Evolutionary conservation across 805 yeast genomes (phyloP), one percentile per base, ranked within the genome.

Genomic region (Metschnikowia rubicola): DNA sequence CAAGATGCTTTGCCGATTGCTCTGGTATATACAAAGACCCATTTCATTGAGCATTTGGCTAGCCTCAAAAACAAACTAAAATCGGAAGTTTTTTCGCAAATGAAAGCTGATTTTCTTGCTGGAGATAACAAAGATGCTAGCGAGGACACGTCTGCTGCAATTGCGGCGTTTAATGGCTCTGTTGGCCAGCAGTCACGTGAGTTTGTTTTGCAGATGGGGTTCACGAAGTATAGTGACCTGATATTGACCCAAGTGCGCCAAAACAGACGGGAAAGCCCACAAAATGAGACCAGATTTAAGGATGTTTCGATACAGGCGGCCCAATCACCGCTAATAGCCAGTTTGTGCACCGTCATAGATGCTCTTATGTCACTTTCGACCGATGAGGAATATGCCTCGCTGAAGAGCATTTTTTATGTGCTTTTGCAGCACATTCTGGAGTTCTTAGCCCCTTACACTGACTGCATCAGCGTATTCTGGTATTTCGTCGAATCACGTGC

Each of bases 401-500:
- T 55, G 21, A 68, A 66, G 43, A 54, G 46, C 26, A 45, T 55
- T 7, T 69, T 63, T 43, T 70, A 63, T 46, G 56, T 54, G 19
- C 38, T 62, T 32, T 46, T 66, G 13, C 59, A 63, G 8, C 57
- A 50, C 28, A 46, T 64, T 8, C 59, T 59, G 59, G 59, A 61
- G 8, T 45, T 57, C 21, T 51, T 66, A 26, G 55, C 59, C 30
- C 54, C 56, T 26, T 43, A 60, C 3, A 57, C 67, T 8, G 54
- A 64, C 1, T 38, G 6, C 2, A 17, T 30, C 15, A 62, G 61
- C 4, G 39, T 39, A 19, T 71, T 73, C 51, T 73, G 77, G 76
- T 40, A 51, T 36, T 71, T 63, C 46, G 43, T 73, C 46, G 77
- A 72, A 46, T 43, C 70, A 8, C 56, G 76, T 35, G 50, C 53